phyloP scores from a whole-genome alignment of 2,329 filamentous ascomycete species.

The Byssoonygena ceratinophila region DNA sequence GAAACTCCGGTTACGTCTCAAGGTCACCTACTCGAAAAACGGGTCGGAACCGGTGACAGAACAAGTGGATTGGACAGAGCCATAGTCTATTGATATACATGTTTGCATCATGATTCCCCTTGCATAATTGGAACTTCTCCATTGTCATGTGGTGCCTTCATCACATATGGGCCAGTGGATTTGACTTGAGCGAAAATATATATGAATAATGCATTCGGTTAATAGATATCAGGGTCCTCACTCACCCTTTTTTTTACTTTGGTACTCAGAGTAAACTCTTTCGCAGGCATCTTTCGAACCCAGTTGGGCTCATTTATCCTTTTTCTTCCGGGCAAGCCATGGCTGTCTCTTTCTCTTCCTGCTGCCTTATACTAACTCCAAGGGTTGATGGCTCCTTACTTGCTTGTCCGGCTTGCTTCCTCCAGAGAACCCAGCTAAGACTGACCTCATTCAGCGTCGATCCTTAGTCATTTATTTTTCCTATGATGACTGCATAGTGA shows the following conservation, averaged over 20 bases:
- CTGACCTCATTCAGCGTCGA: too few species aligned
- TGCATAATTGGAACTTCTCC: constrained; percentile 1
- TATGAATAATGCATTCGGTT: constrained; percentile 11
- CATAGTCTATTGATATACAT: constrained; percentile 26
- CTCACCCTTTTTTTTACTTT: too few species aligned
- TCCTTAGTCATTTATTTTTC: too few species aligned
- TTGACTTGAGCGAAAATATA: constrained; percentile 9
- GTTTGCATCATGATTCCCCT: constrained; percentile 12
- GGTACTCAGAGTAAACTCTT: too few species aligned
- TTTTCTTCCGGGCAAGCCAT: too few species aligned
- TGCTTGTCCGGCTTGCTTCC: too few species aligned
- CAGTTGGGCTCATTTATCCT: neutral
- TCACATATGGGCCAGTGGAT: neutral
- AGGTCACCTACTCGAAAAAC: constrained; percentile 67
- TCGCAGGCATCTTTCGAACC: too few species aligned
- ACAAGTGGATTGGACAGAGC: constrained; percentile 94
- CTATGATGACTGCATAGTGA: too few species aligned
- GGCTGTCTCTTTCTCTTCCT: too few species aligned
- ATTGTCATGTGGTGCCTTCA: constrained; percentile 3
- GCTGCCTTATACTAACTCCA: too few species aligned
- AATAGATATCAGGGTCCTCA: neutral
- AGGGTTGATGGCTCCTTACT: too few species aligned
- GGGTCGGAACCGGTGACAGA: constrained; percentile 64
- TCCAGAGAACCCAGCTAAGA: neutral
- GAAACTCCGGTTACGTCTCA: constrained; percentile 68